Conservation (phyloP, 805 yeast genomes). For the Zygosaccharomyces gambellarensis region DNA sequence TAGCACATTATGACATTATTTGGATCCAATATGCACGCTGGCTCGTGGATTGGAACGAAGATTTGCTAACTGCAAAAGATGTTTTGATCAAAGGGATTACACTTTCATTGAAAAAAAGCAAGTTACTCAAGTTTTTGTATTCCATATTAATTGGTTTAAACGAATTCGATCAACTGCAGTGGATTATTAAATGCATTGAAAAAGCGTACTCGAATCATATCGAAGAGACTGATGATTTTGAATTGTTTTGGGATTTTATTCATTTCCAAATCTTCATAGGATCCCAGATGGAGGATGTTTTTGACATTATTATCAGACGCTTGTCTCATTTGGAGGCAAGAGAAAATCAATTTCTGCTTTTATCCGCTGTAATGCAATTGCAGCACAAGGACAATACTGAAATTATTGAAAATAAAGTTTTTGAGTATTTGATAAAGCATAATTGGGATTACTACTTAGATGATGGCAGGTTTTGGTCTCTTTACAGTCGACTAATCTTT, state of each 20-base stretch:
- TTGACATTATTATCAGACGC: slow-evolving; percentile 21
- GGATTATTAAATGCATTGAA: slow-evolving; percentile 14
- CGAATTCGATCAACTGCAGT: slow-evolving; percentile 17
- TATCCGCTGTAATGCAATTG: slow-evolving; percentile 22
- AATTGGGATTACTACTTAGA: slow-evolving; percentile 20
- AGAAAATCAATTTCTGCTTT: slow-evolving; percentile 18
- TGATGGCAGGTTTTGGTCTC: slow-evolving; percentile 26
- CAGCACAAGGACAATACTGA: slow-evolving; percentile 24
- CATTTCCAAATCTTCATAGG: slow-evolving; percentile 22
- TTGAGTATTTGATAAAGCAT: slow-evolving; percentile 19
- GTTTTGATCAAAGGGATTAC: slow-evolving; percentile 21
- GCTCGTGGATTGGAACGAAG: slow-evolving; percentile 22
- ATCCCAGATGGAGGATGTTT: slow-evolving; percentile 8
- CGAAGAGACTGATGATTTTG: slow-evolving; percentile 25
- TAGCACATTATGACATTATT: slow-evolving; percentile 30
- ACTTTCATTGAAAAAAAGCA: slow-evolving; percentile 22
- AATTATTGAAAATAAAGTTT: slow-evolving; percentile 21
- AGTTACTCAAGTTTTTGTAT: slow-evolving; percentile 22
- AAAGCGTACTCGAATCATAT: slow-evolving; percentile 16
- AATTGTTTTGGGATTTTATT: slow-evolving; percentile 31
- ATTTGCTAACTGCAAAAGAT: slow-evolving; percentile 23
- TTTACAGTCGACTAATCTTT: slow-evolving; percentile 27
- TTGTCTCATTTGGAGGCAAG: slow-evolving; percentile 15
- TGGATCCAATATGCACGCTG: slow-evolving; percentile 34
- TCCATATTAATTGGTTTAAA: slow-evolving; percentile 19